Evolutionary conservation across 2,329 filamentous ascomycete species (phyloP).

Genomic region (Aspergillus udagawae): DNA sequence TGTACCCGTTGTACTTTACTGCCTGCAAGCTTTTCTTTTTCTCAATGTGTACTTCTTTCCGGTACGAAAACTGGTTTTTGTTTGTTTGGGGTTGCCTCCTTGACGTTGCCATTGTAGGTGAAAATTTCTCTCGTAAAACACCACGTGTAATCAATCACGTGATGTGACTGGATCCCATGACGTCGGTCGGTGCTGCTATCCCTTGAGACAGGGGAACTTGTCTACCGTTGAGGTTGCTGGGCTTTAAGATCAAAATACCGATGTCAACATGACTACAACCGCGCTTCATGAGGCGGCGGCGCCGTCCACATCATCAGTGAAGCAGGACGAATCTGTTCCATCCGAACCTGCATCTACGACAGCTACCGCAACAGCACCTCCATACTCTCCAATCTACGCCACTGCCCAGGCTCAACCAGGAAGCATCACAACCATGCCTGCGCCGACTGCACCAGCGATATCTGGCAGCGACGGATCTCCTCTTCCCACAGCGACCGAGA

Average conservation of each 20-base stretch:
- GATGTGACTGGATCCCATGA: not conserved
- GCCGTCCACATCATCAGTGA: not conserved
- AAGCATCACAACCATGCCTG: constrained; percentile 22
- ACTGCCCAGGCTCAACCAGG: constrained; percentile 15
- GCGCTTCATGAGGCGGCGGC: not conserved
- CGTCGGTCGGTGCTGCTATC: not conserved
- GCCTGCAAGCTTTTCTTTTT: constrained; percentile 43
- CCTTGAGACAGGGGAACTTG: not conserved
- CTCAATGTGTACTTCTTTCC: constrained; percentile 24
- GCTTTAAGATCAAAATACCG: not conserved
- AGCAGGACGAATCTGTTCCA: not conserved
- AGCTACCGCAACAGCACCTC: constrained; percentile 24
- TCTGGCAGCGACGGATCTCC: constrained; percentile 1
- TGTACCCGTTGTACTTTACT: constrained; percentile 49
- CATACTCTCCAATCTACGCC: constrained; percentile 32
- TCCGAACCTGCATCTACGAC: constrained; percentile 10
- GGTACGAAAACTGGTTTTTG: constrained; percentile 1
- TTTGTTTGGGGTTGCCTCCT: not conserved
- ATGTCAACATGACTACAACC: not conserved
- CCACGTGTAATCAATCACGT: not conserved
- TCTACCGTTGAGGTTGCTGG: not conserved
- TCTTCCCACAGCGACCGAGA: constrained; percentile 23
- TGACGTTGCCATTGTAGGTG: not conserved
- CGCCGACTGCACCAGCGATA: constrained; percentile 18
- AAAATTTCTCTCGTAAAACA: not conserved